Percentiles rank a stretch among this genome's conserved stretches.
These are phyloP conservation scores for Phaeosphaeria sp. DNA, from an alignment of 2,329 filamentous ascomycete species.

Conservation along the genomic window DNA sequence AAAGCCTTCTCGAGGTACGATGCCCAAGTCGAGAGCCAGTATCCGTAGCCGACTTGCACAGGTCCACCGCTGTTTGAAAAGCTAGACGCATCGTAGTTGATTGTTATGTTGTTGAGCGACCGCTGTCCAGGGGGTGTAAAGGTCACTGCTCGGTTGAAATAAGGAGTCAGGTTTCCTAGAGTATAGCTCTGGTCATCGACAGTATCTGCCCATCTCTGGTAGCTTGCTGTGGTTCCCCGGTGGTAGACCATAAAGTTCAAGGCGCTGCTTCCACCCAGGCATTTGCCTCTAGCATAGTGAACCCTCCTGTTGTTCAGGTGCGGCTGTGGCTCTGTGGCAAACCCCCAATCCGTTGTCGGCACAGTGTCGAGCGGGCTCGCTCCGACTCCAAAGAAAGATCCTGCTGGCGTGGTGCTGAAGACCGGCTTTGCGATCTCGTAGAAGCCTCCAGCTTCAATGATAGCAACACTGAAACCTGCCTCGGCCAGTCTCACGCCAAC, in stretches of 20 bases:
- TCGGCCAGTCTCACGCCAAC: constrained; percentile 19
- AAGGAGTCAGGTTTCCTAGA: constrained; percentile 33
- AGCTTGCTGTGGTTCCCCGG: constrained; percentile 18
- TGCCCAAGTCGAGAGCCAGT: constrained; percentile 25
- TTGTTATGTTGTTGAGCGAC: constrained; percentile 16
- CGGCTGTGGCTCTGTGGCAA: constrained; percentile 35
- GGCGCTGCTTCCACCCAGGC: constrained; percentile 36
- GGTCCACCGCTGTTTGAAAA: constrained; percentile 18
- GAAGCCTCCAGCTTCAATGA: constrained; percentile 30
- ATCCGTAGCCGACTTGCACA: constrained; percentile 24
- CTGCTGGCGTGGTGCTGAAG: constrained; percentile 21
- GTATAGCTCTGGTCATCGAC: constrained; percentile 40
- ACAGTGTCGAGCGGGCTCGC: constrained; percentile 26
- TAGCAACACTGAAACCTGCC: constrained; percentile 15
- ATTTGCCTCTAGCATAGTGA: constrained; percentile 39
- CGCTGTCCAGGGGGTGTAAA: constrained; percentile 33
- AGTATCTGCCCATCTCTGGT: constrained; percentile 36
- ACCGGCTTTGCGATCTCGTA: constrained; percentile 24
- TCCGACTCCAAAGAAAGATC: constrained; percentile 26
- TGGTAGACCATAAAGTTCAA: constrained; percentile 34
- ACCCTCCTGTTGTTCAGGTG: constrained; percentile 21
- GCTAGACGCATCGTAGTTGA: constrained; percentile 13
- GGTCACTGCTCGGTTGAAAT: constrained; percentile 37
- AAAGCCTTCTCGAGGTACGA: constrained; percentile 16
- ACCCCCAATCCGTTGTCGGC: constrained; percentile 37